Base-by-base conservation (phyloP, 768 basidiomycete species). In the Phylloporus sp. region DNA sequence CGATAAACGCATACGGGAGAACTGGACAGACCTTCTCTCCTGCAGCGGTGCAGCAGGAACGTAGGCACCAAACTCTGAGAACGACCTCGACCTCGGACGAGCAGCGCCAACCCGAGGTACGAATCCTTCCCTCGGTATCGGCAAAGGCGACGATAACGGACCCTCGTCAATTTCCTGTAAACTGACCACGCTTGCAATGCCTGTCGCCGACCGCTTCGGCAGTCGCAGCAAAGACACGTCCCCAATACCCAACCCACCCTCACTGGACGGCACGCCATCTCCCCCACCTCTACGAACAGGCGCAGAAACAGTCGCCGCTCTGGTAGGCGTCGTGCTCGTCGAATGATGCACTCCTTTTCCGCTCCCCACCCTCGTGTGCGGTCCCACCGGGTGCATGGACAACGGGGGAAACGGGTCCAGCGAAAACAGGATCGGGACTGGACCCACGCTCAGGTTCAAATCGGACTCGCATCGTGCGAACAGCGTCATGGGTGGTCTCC, bases 11-110 rank as follows among this genome's bases (percentile, higher is more conserved):
- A 29, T 9, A 23, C 2, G 13, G n/a, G n/a, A 33, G 11, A 1
- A 21, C 9, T 13, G 4, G 8, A 49, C 59, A 22, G 8, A 66
- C 66, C 59, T 60, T 36, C 14, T 52, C 18, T 53, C 47, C 15
- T 23, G 50, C 11, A 37, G 39, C 21, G 9, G 1, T 8, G 41
- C 28, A 5, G 11, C n/a, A 39, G 42, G 37, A 1, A 43, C 44
- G 5, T 63, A 55, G 5, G 72, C 69, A 41, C 79, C 76, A 63
- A 88, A 83, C 3, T 79, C 83, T 9, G 86, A 89, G 59, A 90
- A 90, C 18, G 85, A 88, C 40, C 86, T 64, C 5, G 88, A 89
- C 6, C 77, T 66, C 13, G 76, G 78, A 6, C 88, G 68, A 9
- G 69, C 55, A 3, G 71, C 71, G 7, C 72, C 70, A 9, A 69